These are phyloP conservation scores for Sabuloglossum arenarium DNA, from an alignment of 495 filamentous ascomycete species.

Conservation along the genomic window DNA sequence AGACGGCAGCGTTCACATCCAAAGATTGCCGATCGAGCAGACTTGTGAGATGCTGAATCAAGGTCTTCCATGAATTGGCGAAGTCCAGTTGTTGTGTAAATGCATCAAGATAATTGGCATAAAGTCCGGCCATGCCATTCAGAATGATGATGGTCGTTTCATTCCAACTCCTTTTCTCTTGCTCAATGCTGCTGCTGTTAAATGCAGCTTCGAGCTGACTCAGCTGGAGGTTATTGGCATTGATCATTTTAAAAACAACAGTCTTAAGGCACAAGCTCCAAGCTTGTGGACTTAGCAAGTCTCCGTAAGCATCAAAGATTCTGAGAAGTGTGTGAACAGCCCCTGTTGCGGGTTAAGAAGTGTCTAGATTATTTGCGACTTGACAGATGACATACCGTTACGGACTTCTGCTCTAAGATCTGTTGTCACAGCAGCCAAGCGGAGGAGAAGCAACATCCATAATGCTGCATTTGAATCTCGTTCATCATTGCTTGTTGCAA, in stretches of 20 bases:
- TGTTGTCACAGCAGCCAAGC: conserved; percentile 53
- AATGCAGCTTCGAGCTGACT: neutral
- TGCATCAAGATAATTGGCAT: conserved; percentile 44
- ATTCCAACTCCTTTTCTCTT: conserved; percentile 28
- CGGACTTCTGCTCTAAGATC: conserved; percentile 69
- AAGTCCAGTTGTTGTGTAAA: conserved; percentile 36
- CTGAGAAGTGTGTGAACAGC: conserved; percentile 77
- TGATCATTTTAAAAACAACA: conserved; percentile 57
- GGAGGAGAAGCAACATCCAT: conserved; percentile 68
- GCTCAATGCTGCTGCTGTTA: neutral
- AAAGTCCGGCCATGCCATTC: conserved; percentile 43
- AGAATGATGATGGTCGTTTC: conserved; percentile 59
- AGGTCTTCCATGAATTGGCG: conserved; percentile 41
- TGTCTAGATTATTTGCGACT: neutral
- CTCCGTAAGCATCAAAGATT: conserved; percentile 81
- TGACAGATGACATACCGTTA: conserved; percentile 35
- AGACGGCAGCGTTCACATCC: conserved; percentile 52
- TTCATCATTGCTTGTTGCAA: conserved; percentile 19
- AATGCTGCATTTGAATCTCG: conserved; percentile 36
- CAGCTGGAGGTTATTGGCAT: conserved; percentile 21
- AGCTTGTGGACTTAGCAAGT: conserved; percentile 52
- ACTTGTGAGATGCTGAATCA: conserved; percentile 40
- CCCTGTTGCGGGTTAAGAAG: conserved; percentile 15
- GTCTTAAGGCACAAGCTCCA: conserved; percentile 70
- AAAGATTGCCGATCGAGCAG: conserved; percentile 38